phyloP scores from a whole-genome alignment of 306 rosid genomes.

The Cucurbita moschata region DNA sequence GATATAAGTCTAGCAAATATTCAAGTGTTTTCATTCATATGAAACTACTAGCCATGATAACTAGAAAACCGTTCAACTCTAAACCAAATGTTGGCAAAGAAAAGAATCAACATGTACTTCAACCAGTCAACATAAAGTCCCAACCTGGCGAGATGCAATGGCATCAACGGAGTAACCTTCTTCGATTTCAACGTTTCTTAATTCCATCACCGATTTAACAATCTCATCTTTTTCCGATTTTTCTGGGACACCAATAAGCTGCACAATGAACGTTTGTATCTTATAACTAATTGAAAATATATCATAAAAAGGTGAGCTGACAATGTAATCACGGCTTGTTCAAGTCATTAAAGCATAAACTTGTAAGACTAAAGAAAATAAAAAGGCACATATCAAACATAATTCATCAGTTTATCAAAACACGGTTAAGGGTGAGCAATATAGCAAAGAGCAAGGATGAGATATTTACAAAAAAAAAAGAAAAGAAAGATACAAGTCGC shows the following conservation, averaged over 20 bases:
- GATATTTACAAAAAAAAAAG: not conserved
- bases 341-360: not conserved
- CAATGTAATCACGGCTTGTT: not conserved
- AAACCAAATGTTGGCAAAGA: not conserved
- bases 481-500: no score
- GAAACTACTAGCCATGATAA: not conserved
- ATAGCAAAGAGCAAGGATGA: not conserved
- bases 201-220: constrained; percentile 79
- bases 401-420: no score
- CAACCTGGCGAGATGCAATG: constrained; percentile 70
- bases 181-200: constrained; percentile 70
- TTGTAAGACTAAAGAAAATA: not conserved
- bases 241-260: constrained; percentile 81
- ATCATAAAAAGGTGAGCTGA: constrained; percentile 7
- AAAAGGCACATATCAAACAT: not conserved
- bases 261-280: constrained; percentile 17
- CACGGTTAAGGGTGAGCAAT: not conserved
- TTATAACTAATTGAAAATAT: constrained; percentile 9
- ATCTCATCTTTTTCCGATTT: constrained; percentile 94
- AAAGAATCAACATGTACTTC: not conserved
- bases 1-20: not conserved
- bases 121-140: constrained; percentile 11
- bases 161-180: constrained; percentile 75
- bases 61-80: not conserved
- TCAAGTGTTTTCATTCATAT: not conserved